phyloP scores from a whole-genome alignment of 2,329 filamentous ascomycete genomes.

The Colletotrichum magnum region DNA sequence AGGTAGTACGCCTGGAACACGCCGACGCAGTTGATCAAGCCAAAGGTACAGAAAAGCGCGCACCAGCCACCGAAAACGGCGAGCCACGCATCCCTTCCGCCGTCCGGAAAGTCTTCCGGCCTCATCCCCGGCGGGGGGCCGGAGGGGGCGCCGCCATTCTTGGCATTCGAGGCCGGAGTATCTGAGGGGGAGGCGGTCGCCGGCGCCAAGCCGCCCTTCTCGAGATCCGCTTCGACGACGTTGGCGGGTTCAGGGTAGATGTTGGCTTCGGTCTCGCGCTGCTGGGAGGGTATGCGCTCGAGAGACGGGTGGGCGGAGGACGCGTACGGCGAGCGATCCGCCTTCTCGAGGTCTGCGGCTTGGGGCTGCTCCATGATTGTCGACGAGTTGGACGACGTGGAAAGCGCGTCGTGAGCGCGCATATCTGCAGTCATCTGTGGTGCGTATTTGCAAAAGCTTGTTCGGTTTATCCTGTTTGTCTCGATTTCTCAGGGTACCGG shows the following conservation, averaged over 20 bases:
- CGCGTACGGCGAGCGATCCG: constrained; percentile 40
- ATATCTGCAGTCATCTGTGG: constrained; percentile 2
- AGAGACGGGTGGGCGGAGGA: constrained; percentile 41
- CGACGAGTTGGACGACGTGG: constrained; percentile 40
- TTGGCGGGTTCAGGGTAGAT: constrained; percentile 50
- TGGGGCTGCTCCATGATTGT: constrained; percentile 33
- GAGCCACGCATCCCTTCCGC: constrained; percentile 70
- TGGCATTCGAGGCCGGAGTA: neutral
- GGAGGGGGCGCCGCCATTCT: constrained; percentile 42
- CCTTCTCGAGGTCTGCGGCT: constrained; percentile 34
- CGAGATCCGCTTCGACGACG: constrained; percentile 50
- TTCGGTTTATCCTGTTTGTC: neutral
- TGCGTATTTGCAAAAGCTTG: no score
- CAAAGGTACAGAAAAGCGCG: constrained; percentile 60
- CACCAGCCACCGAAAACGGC: constrained; percentile 65
- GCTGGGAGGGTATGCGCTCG: constrained; percentile 49
- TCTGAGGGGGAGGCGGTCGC: neutral
- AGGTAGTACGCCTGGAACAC: constrained; percentile 74
- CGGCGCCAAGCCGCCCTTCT: constrained; percentile 47
- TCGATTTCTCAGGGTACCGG: neutral
- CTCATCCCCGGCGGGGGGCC: constrained; percentile 45
- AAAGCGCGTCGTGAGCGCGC: constrained; percentile 26
- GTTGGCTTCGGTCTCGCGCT: constrained; percentile 52
- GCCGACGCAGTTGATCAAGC: constrained; percentile 62
- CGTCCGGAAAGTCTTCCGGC: constrained; percentile 71